Percentiles rank a stretch among this genome's conserved stretches.
These are phyloP conservation scores for Pichia norvegensis DNA, from an alignment of 1,139 yeast species.

Conservation along the genomic window DNA sequence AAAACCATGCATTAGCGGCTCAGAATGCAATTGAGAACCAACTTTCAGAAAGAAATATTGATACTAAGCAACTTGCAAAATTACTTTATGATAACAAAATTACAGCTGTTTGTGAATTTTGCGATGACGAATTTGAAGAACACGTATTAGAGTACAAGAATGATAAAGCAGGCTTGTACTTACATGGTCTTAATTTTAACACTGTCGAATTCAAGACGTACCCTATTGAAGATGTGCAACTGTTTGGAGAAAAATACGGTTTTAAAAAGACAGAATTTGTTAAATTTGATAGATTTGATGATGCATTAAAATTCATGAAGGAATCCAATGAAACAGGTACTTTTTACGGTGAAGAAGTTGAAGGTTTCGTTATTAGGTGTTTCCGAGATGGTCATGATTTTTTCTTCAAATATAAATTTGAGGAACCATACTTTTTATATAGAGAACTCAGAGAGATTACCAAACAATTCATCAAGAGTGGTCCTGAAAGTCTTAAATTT, in stretches of 20 bases:
- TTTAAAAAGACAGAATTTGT: slow-evolving; percentile 51
- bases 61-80: slow-evolving; percentile 46
- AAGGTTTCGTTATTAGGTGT: slow-evolving; percentile 88
- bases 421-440: slow-evolving; percentile 87
- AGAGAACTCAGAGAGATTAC: slow-evolving; percentile 89
- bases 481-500: slow-evolving; percentile 39
- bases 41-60: slow-evolving; percentile 34
- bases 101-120: slow-evolving; percentile 88
- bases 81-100: slow-evolving; percentile 43
- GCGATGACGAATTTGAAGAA: slow-evolving; percentile 92
- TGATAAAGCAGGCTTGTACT: slow-evolving; percentile 69
- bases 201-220: slow-evolving; percentile 55
- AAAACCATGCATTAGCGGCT: slow-evolving; percentile 75
- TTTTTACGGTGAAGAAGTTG: slow-evolving; percentile 65
- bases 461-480: slow-evolving; percentile 43
- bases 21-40: slow-evolving; percentile 51
- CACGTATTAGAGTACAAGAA: slow-evolving; percentile 73
- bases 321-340: slow-evolving; percentile 60
- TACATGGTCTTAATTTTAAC: slow-evolving; percentile 83
- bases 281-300: slow-evolving; percentile 31
- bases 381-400: slow-evolving; percentile 36
- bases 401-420: slow-evolving; percentile 90
- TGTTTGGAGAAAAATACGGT: slow-evolving; percentile 65
- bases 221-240: slow-evolving; percentile 50
- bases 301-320: slow-evolving; percentile 46